phyloP scores from a whole-genome alignment of 805 yeast genomes.

The Teunomyces pallodes region DNA sequence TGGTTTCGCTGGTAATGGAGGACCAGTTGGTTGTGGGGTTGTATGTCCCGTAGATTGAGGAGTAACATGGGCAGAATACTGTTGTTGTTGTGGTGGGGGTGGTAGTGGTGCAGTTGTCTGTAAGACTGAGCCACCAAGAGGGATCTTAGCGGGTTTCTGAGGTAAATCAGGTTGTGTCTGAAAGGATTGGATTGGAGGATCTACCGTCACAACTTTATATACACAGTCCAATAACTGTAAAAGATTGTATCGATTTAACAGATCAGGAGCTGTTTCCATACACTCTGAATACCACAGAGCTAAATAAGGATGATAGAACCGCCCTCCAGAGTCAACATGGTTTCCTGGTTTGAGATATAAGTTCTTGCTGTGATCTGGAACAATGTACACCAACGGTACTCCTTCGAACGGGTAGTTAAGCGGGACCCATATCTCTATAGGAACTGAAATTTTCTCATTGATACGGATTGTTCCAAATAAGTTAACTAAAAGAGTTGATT shows the following conservation, averaged over 20 bases:
- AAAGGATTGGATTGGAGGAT: slow-evolving; percentile 3
- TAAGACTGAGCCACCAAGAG: slow-evolving; percentile 1
- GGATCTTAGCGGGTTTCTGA: slow-evolving; percentile 17
- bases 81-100: neutral
- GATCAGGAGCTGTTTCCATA: neutral
- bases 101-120: neutral
- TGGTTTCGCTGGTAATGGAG: slow-evolving; percentile 26
- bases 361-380: slow-evolving; percentile 46
- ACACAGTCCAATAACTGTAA: slow-evolving; percentile 14
- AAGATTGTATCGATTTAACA: slow-evolving; percentile 17
- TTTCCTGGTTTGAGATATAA: slow-evolving; percentile 54
- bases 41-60: neutral
- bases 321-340: slow-evolving; percentile 68
- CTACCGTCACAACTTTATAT: slow-evolving; percentile 7
- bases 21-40: slow-evolving; percentile 16
- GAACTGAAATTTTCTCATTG: slow-evolving; percentile 30
- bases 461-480: slow-evolving; percentile 56
- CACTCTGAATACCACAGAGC: slow-evolving; percentile 50
- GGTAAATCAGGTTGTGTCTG: slow-evolving; percentile 20
- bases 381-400: slow-evolving; percentile 66
- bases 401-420: slow-evolving; percentile 55
- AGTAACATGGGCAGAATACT: neutral
- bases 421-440: slow-evolving; percentile 77
- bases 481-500: slow-evolving; percentile 56
- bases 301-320: slow-evolving; percentile 65